phyloP scores from a whole-genome alignment of 2,329 filamentous ascomycete species.

The Calonectria pseudoreteaudii region DNA sequence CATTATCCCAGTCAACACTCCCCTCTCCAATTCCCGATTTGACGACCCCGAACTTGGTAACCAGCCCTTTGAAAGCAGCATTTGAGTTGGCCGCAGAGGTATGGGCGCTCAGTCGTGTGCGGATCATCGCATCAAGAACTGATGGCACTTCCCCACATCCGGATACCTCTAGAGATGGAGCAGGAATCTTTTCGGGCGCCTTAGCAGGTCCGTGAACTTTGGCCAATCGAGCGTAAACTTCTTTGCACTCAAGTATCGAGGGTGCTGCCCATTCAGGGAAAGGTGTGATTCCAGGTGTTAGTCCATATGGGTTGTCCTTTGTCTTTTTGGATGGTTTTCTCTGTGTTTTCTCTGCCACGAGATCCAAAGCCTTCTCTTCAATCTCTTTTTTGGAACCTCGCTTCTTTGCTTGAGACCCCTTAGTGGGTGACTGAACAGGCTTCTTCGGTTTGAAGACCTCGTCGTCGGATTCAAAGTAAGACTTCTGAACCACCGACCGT shows the following conservation, averaged over 20 bases:
- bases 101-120: conserved; percentile 42
- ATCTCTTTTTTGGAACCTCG: conserved; percentile 28
- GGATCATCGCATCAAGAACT: conserved; percentile 42
- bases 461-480: conserved; percentile 39
- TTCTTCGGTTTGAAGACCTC: conserved; percentile 13
- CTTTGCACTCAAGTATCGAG: conserved; percentile 36
- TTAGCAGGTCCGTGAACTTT: conserved; percentile 40
- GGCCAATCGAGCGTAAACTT: conserved; percentile 37
- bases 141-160: conserved; percentile 43
- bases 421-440: not conserved
- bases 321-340: conserved; percentile 38
- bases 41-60: conserved; percentile 38
- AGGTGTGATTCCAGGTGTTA: conserved; percentile 42
- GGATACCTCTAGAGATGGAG: conserved; percentile 42
- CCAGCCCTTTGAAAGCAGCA: conserved; percentile 41
- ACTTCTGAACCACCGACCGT: not conserved
- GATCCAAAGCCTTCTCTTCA: conserved; percentile 21
- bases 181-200: conserved; percentile 42
- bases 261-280: conserved; percentile 41
- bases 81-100: conserved; percentile 43
- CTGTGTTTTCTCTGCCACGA: conserved; percentile 19
- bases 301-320: conserved; percentile 42
- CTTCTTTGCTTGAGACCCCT: conserved; percentile 10
- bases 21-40: conserved; percentile 41
- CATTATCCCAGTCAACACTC: conserved; percentile 43